phyloP scores from a whole-genome alignment of 2,329 filamentous ascomycete species.

The Colletotrichum zoysiae region DNA sequence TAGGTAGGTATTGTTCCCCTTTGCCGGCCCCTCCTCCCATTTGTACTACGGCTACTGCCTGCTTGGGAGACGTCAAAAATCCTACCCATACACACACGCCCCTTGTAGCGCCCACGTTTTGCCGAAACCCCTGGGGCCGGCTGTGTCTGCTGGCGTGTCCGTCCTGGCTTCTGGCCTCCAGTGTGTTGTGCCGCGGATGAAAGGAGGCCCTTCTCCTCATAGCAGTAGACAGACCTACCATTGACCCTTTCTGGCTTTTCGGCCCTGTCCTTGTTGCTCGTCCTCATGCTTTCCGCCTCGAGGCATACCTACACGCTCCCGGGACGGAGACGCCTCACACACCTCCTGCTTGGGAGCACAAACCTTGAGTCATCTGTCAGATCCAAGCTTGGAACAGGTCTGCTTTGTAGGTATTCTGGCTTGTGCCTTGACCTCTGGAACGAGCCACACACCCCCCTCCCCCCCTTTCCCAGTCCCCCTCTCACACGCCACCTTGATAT shows the following conservation, averaged over 20 bases:
- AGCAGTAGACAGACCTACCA: constrained; percentile 24
- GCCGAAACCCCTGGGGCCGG: constrained; percentile 33
- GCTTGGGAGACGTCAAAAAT: constrained; percentile 12
- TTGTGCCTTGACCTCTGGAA: constrained; percentile 33
- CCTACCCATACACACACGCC: constrained; percentile 21
- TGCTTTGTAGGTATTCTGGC: constrained; percentile 30
- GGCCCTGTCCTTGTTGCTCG: not conserved
- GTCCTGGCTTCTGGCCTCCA: not conserved
- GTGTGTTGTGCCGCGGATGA: constrained; percentile 33
- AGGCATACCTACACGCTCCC: constrained; percentile 13
- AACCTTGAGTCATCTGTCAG: constrained; percentile 39
- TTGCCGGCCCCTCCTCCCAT: too few relatives aligned
- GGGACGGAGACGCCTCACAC: not conserved
- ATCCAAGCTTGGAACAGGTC: not conserved
- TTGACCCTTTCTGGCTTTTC: not conserved
- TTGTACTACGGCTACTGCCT: constrained; percentile 1
- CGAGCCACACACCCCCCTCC: constrained; percentile 30
- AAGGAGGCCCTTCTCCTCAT: constrained; percentile 34
- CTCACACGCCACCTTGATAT: constrained; percentile 38
- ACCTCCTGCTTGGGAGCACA: constrained; percentile 12
- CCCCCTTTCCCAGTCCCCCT: constrained; percentile 8
- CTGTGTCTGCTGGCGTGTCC: not conserved
- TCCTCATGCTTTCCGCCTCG: constrained; percentile 1
- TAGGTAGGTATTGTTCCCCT: not conserved
- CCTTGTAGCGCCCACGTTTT: constrained; percentile 6